These are phyloP conservation scores for Nemania sp. DNA, from an alignment of 2,329 filamentous ascomycete species.

Conservation along the genomic window DNA sequence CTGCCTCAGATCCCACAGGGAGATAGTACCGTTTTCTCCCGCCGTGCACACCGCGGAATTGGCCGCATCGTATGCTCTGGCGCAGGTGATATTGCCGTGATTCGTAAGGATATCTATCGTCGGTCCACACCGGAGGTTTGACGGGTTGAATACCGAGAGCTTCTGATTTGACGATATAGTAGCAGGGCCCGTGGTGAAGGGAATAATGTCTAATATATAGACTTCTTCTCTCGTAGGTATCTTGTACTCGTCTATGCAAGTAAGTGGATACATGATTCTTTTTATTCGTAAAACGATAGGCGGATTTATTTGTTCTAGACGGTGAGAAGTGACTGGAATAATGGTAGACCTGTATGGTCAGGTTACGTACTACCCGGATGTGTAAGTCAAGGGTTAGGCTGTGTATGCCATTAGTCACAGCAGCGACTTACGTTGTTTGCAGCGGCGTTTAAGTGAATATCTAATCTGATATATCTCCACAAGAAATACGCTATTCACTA, in stretches of 20 bases:
- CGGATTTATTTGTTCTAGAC: not conserved
- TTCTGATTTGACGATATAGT: slow-evolving; percentile 71
- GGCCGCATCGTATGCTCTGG: slow-evolving; percentile 57
- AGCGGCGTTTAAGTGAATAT: not conserved
- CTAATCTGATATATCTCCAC: too few relatives aligned
- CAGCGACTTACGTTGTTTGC: too few relatives aligned
- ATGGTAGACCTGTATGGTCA: too few relatives aligned
- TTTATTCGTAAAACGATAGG: too few relatives aligned
- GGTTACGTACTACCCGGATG: too few relatives aligned
- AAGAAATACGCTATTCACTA: too few relatives aligned
- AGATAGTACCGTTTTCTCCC: slow-evolving; percentile 70
- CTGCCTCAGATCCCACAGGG: slow-evolving; percentile 66
- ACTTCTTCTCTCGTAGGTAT: slow-evolving; percentile 47
- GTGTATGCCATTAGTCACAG: not conserved
- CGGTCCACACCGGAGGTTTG: slow-evolving; percentile 53
- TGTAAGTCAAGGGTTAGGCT: not conserved
- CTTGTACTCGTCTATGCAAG: slow-evolving; percentile 44
- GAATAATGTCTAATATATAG: slow-evolving; percentile 63
- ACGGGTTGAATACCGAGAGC: slow-evolving; percentile 67
- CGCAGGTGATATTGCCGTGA: slow-evolving; percentile 66
- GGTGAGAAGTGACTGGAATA: not conserved
- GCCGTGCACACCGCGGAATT: slow-evolving; percentile 66
- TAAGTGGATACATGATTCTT: slow-evolving; percentile 48
- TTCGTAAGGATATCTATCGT: slow-evolving; percentile 43
- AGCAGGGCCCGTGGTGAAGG: slow-evolving; percentile 56